Conservation (phyloP, 306 rosid species). For the Albizia julibrissin region DNA sequence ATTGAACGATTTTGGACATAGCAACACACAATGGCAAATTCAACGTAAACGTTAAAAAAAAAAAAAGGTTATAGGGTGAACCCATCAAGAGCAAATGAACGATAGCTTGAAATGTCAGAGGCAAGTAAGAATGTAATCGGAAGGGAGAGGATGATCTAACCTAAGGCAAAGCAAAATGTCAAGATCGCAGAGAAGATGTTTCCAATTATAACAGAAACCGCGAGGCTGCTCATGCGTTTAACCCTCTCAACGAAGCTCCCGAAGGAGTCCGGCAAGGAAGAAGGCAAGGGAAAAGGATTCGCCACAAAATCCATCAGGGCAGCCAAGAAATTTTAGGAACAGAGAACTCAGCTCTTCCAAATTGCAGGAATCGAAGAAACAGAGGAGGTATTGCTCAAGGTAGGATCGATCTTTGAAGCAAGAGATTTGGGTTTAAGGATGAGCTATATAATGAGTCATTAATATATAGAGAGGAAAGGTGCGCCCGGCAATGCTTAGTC, state of each 20-base stretch:
- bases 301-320: slow-evolving; percentile 67
- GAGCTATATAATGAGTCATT: neutral
- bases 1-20: neutral
- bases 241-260: slow-evolving; percentile 68
- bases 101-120: neutral
- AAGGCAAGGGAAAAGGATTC: slow-evolving; percentile 57
- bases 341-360: neutral
- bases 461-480: slow-evolving; percentile 18
- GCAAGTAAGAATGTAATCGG: neutral
- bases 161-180: slow-evolving; percentile 95
- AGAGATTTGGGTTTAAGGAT: slow-evolving; percentile 45
- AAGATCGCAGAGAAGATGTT: slow-evolving; percentile 95
- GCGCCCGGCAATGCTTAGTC: slow-evolving; percentile 45
- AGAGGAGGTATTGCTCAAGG: neutral
- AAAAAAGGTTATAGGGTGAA: neutral
- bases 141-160: slow-evolving; percentile 41
- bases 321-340: slow-evolving; percentile 28
- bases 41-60: neutral
- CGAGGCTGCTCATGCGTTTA: slow-evolving; percentile 60
- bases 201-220: slow-evolving; percentile 74
- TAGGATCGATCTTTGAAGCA: slow-evolving; percentile 16
- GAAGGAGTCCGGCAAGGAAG: slow-evolving; percentile 45
- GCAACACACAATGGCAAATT: slow-evolving; percentile 32
- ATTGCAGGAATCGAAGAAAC: slow-evolving; percentile 17
- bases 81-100: slow-evolving; percentile 28